phyloP scores from a whole-genome alignment of 352 stramenopile genomes.

The Phytophthora constricta region DNA sequence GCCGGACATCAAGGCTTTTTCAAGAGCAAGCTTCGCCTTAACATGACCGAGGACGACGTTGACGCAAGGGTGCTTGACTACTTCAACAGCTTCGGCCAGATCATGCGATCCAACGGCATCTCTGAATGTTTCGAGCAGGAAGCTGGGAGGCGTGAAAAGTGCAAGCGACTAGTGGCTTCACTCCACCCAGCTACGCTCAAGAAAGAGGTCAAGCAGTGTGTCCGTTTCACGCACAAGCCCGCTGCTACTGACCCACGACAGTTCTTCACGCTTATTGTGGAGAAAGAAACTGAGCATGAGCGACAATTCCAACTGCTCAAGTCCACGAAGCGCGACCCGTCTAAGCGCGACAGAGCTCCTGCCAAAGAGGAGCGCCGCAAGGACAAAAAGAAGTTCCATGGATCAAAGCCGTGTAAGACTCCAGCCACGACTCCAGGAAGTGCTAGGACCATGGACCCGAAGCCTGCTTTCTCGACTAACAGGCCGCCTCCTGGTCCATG shows the following conservation, averaged over 20 bases:
- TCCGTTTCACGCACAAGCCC: constrained; percentile 3
- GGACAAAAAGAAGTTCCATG: background rate
- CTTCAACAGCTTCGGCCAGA: background rate
- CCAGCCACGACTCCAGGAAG: no score
- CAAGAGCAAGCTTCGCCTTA: background rate
- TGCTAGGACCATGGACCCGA: background rate
- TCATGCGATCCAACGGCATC: background rate
- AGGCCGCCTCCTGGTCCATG: background rate
- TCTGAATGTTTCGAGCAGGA: background rate
- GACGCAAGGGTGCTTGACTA: background rate
- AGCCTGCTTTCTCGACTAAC: background rate
- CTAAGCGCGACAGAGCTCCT: background rate
- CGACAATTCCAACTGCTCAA: background rate
- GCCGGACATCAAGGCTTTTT: background rate
- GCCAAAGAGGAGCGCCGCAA: background rate
- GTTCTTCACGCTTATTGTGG: background rate
- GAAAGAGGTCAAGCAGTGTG: constrained; percentile 1
- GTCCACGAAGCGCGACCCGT: background rate
- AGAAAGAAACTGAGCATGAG: background rate
- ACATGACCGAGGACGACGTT: background rate
- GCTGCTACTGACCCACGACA: background rate
- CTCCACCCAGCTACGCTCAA: constrained; percentile 4
- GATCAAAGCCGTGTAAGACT: no score
- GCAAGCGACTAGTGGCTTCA: background rate
- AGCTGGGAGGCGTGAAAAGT: background rate